phyloP scores from a whole-genome alignment of 768 basidiomycete genomes.

The Mycena kentingensis region DNA sequence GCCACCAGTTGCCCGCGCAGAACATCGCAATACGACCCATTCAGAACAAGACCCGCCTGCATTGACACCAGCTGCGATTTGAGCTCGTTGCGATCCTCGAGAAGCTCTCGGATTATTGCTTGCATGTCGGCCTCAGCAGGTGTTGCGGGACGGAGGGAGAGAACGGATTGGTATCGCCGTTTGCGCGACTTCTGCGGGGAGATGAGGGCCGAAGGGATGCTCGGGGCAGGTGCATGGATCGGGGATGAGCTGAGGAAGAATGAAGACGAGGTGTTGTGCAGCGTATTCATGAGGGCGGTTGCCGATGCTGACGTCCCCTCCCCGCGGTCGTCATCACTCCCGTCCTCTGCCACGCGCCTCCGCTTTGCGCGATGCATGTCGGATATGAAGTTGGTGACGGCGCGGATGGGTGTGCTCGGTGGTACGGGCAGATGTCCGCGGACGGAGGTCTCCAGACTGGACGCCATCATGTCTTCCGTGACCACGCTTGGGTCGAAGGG shows the following conservation, averaged over 20 bases:
- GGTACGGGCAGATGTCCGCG: conserved; percentile 26
- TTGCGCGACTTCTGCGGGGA: conserved; percentile 3
- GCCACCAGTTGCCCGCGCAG: conserved; percentile 19
- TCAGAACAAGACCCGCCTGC: conserved; percentile 20
- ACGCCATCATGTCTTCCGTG: conserved; percentile 35
- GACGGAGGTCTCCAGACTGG: conserved; percentile 34
- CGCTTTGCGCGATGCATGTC: neutral
- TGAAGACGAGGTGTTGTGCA: neutral
- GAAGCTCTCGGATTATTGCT: neutral
- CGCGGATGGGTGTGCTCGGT: conserved; percentile 16
- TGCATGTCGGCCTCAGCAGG: conserved; percentile 7
- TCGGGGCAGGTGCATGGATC: conserved; percentile 1
- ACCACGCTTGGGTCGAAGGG: conserved; percentile 40
- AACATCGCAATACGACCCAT: conserved; percentile 17
- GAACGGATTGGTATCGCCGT: neutral
- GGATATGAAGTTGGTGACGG: conserved; percentile 4
- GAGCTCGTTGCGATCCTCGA: neutral
- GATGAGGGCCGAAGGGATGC: neutral
- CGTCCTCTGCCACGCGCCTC: neutral
- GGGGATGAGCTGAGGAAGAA: conserved; percentile 16
- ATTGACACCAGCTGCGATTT: conserved; percentile 11
- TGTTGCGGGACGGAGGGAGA: neutral
- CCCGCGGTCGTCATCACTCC: neutral
- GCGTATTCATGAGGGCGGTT: neutral
- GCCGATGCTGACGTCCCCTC: neutral